Conservation (phyloP, 2,329 filamentous ascomycete genomes). For the Emergomyces orientalis region DNA sequence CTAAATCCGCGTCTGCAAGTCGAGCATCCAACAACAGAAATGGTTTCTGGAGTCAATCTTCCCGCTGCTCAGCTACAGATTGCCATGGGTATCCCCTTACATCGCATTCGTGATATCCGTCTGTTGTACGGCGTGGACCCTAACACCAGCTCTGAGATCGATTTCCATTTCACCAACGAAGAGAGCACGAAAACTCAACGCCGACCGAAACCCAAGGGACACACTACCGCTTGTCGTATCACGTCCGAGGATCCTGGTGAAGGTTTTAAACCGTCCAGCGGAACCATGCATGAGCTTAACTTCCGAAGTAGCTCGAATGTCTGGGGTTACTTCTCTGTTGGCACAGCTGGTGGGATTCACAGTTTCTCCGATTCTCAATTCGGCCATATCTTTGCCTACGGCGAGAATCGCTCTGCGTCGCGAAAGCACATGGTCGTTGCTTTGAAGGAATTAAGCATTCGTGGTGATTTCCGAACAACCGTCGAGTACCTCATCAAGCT, state of each 20-base stretch:
- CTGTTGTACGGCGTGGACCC: slow-evolving; percentile 93
- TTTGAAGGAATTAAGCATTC: slow-evolving; percentile 96
- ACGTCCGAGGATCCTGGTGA: slow-evolving; percentile 98
- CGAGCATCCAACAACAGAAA: slow-evolving; percentile 98
- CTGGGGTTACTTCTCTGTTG: slow-evolving; percentile 99
- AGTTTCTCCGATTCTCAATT: slow-evolving; percentile 99
- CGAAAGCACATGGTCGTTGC: slow-evolving; percentile 99
- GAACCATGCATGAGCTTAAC: slow-evolving; percentile 98
- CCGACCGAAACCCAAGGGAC: slow-evolving; percentile 84
- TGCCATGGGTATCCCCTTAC: slow-evolving; percentile 94
- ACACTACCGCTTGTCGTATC: slow-evolving; percentile 97
- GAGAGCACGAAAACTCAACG: slow-evolving; percentile 77
- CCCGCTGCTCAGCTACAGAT: slow-evolving; percentile 96
- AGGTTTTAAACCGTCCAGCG: slow-evolving; percentile 98
- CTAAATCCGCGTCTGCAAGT: slow-evolving; percentile 98
- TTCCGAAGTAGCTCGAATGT: slow-evolving; percentile 98
- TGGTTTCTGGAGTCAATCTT: slow-evolving; percentile 96
- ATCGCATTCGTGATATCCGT: slow-evolving; percentile 92
- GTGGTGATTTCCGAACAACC: slow-evolving; percentile 96
- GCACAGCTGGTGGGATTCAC: slow-evolving; percentile 92
- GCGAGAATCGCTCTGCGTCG: slow-evolving; percentile 91
- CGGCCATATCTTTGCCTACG: slow-evolving; percentile 98
- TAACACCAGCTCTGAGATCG: slow-evolving; percentile 74
- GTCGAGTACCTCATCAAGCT: slow-evolving; percentile 99
- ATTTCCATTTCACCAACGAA: slow-evolving; percentile 90